Base-by-base conservation (phyloP, 164 flowering plant species). In the Magnolia officinalis region DNA sequence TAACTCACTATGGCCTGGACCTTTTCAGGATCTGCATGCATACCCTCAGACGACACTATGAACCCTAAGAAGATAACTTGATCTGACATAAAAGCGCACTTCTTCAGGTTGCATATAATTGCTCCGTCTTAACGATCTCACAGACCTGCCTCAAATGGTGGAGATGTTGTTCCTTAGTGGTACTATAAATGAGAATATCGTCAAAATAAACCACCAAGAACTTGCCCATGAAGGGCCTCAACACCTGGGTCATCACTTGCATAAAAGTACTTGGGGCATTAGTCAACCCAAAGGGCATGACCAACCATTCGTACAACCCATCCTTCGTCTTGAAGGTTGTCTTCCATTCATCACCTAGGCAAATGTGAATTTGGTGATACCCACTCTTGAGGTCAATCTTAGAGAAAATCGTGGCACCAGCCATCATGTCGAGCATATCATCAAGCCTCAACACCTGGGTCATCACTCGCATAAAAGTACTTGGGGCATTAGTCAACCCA, bases 381-480 rank as follows among this genome's bases (percentile, higher is more conserved):
- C 70, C 59, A 65, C 64, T 58, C 18, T n/a, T 52, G 1, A 61
- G 23, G 61, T 61, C 75, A 9, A 73, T 31, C 18, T 59, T 59
- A 1, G 52, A 73, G 50, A 73, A 26, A 18, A 59, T 45, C 24
- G 1, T 49, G 10, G 50, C 31, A 18, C 74, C 52, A 58, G 3
- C 16, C 45, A 75, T 50, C 21, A 50, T 26, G 45, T 75, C 77
- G 14, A 66, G 11, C n/a, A 75, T 52, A 58, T 75, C 77, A 75
- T 75, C 45, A 37, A 75, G 51, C 18, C 8, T 14, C 1, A 29
- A 67, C 11, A 77, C 51, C 0, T 72, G 63, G 19, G 21, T 72
- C 75, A 66, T 77, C 24, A 77, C 2, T 9, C 75, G 10, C 63
- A 64, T 72, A 6, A 29, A 72, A 0, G 79, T 77, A 16, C 74